Evolutionary conservation across 495 filamentous ascomycete species (phyloP), one percentile per base, ranked within the genome.

Genomic region (Cryomyces minteri): DNA sequence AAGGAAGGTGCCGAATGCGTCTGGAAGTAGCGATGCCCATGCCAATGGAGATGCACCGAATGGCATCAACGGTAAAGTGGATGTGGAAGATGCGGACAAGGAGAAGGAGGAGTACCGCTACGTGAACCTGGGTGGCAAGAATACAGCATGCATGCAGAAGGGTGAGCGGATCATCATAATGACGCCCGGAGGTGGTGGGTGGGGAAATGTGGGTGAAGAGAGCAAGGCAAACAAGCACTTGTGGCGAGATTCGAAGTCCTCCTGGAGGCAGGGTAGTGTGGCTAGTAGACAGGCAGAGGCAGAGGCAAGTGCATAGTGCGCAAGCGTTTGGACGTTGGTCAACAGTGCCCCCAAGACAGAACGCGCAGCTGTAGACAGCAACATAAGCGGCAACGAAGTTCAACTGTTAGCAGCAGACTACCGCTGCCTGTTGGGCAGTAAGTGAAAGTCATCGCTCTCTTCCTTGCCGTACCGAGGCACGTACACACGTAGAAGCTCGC

Each of bases 91-190:
- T 39, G 54, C 54, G 40, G 51, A 55, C 31, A 57, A 55, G 5
- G 60, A 58, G 14, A 56, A 57, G 37, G 69, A 73, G 48, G 78
- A 80, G 52, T 75, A 80, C 54, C 65, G 83, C 38, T 65, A 64
- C 31, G 82, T 96, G 50, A 94, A 88, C 56, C 60, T 95, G 40
- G 90, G 88, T 0, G 87, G 78, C 6, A 98, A 98, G 71, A 95
- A 95, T 58, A 94, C 84, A 11, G 87, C 88, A 28, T 69, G 72
- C 7, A 92, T 95, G 76, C 68, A 78, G 52, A 67, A 75, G 0
- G 88, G 90, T 25, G 90, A 98, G 59, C 71, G 87, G 6, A 85
- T 98, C 50, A 80, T 96, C 46, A 69, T 82, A 28, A 63, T 60
- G 42, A 84, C 80, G 10, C 80, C 80, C 4, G 80, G 80, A 34